phyloP scores from a whole-genome alignment of 2,329 filamentous ascomycete genomes.

The Paracorniculantispora psalliotae region DNA sequence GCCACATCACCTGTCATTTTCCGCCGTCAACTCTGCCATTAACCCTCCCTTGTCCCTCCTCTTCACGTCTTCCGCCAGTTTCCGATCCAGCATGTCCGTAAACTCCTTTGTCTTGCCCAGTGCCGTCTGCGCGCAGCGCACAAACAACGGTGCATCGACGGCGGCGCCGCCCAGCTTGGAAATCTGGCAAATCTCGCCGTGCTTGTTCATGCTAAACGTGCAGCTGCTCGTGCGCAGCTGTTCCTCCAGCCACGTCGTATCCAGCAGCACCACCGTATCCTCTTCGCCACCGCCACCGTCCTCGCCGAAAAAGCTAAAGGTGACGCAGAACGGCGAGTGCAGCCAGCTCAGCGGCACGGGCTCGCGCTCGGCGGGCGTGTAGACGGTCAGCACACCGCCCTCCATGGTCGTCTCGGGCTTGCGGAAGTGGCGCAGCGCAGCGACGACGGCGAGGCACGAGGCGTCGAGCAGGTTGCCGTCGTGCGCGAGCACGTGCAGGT shows the following conservation, averaged over 20 bases:
- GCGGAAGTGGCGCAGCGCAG: slow-evolving; percentile 84
- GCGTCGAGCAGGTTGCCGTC: slow-evolving; percentile 88
- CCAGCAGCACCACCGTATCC: slow-evolving; percentile 52
- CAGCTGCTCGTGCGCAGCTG: slow-evolving; percentile 68
- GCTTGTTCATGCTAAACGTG: slow-evolving; percentile 80
- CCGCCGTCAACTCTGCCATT: slow-evolving; percentile 71
- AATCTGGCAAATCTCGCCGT: slow-evolving; percentile 86
- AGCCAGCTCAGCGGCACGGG: slow-evolving; percentile 86
- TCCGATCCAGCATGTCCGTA: slow-evolving; percentile 65
- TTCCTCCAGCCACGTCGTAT: slow-evolving; percentile 70
- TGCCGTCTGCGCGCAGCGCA: slow-evolving; percentile 72
- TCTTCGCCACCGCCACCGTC: slow-evolving; percentile 56
- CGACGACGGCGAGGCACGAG: slow-evolving; percentile 79
- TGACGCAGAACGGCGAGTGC: slow-evolving; percentile 87
- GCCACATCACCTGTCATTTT: slow-evolving; percentile 65
- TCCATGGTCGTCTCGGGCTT: slow-evolving; percentile 85
- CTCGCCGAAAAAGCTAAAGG: slow-evolving; percentile 77
- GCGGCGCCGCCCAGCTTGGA: slow-evolving; percentile 83
- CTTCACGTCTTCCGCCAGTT: slow-evolving; percentile 72
- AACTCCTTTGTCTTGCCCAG: slow-evolving; percentile 77
- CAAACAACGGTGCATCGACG: slow-evolving; percentile 71
- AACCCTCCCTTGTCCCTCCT: slow-evolving; percentile 73
- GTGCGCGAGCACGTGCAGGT: slow-evolving; percentile 85
- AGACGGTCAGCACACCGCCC: slow-evolving; percentile 78
- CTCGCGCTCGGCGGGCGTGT: slow-evolving; percentile 78